Percentiles rank a stretch among this genome's conserved stretches.
Conservation (phyloP, 441 rosid species). For the Pelargonium myrrhifolium region DNA sequence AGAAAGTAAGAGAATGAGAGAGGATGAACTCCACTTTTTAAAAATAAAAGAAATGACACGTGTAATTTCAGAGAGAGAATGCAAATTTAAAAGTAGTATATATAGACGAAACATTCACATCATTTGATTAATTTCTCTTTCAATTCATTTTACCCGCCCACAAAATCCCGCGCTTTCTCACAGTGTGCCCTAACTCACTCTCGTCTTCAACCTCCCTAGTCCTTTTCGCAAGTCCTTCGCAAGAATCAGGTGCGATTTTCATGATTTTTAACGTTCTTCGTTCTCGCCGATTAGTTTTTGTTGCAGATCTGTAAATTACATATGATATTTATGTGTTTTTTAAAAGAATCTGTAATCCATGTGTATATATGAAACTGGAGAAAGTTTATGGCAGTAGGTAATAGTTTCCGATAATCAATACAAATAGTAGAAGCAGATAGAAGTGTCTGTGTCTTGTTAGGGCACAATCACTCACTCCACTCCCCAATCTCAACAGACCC, state of each 20-base stretch:
- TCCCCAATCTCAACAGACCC: too few relatives aligned
- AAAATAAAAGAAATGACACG: too few relatives aligned
- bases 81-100: background rate
- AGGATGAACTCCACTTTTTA: too few relatives aligned
- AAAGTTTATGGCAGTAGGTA: background rate
- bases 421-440: background rate
- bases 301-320: too few relatives aligned
- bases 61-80: too few relatives aligned
- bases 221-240: background rate
- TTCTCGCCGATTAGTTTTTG: too few relatives aligned
- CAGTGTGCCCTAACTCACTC: background rate
- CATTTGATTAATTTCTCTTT: background rate
- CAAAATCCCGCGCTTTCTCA: background rate
- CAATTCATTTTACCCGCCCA: slow-evolving; percentile 4
- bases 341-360: background rate
- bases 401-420: background rate
- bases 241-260: too few relatives aligned
- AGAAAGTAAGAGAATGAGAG: too few relatives aligned
- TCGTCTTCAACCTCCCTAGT: background rate
- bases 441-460: too few relatives aligned
- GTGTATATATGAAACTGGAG: background rate
- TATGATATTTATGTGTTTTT: background rate
- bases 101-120: background rate
- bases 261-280: too few relatives aligned
- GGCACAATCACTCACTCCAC: too few relatives aligned